Base-by-base conservation (phyloP, 176 grass and related monocot species). In the Musa beccarii region DNA sequence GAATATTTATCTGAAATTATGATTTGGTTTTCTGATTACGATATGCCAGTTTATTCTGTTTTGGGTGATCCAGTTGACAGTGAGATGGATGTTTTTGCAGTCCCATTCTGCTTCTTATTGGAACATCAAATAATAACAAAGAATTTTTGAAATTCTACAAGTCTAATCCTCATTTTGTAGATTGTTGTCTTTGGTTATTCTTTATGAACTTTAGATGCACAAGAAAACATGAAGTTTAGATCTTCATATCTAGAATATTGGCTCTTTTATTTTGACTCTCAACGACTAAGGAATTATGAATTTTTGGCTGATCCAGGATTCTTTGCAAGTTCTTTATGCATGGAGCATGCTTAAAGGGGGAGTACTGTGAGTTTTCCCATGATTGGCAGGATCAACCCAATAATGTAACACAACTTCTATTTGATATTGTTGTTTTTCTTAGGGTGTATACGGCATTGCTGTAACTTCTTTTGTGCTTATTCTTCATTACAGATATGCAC, bases 321-420 rank as follows among this genome's bases (percentile, higher is more conserved):
- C 81, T 92, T 81, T 96, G 92, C 78, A 96, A 96, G 74, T 96
- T 92, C 73, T 96, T 87, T 69, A 68, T 86, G 76, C 83, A 96
- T 75, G 92, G 89, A 25, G 85, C 89, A 74, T 96, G 92, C 79
- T 85, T 96, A 67, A 96, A 96, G 88, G 92, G 92, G 68, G 87
- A 96, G 25, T 80, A 88, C 52, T 96, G 92, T 66, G 83, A 96
- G 75, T 96, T 92, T 80, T 96, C 89, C 56, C 92, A 96, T 84
- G 89, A 92, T 76, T 89, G 85, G 87, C 84, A 84, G 77, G 92
- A 83, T 76, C 86, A 81, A 73, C 54, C 92, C 71, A 87, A 96
- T 81, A 92, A 96, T 89, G 89, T 96, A 96, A 86, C 63, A 10
- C 0, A 29, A 16, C 70, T 79, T 69, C 19, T 20, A 13, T 70